A percentile compares a stretch with the other conserved stretches of the same genome.
These are phyloP conservation scores for Cercophora newfieldiana DNA, from an alignment of 495 filamentous ascomycete species.

Conservation along the genomic window DNA sequence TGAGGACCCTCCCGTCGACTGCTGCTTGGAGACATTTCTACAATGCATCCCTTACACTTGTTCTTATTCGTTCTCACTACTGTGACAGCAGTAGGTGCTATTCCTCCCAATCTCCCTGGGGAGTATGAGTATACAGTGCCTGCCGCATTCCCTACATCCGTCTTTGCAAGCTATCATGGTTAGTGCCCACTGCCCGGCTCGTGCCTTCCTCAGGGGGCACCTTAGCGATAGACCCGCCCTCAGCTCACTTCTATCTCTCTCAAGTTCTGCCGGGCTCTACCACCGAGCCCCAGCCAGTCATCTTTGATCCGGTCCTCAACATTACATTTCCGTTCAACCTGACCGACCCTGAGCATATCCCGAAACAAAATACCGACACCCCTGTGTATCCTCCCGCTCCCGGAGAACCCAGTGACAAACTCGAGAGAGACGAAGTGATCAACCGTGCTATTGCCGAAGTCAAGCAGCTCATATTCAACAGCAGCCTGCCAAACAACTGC, in stretches of 20 bases:
- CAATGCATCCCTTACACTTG: not conserved
- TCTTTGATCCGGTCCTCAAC: constrained; percentile 58
- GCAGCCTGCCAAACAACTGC: constrained; percentile 43
- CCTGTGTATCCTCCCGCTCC: constrained; percentile 48
- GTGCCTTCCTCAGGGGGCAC: no score
- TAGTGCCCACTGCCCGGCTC: not conserved
- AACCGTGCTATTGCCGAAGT: constrained; percentile 44
- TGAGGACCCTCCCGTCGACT: not conserved
- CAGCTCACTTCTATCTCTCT: not conserved
- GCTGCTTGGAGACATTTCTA: not conserved
- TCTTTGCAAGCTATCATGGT: constrained; percentile 53
- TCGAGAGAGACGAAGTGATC: constrained; percentile 44
- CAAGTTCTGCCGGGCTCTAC: constrained; percentile 50
- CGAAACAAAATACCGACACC: constrained; percentile 49
- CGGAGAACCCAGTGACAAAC: constrained; percentile 42
- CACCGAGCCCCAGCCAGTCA: constrained; percentile 57
- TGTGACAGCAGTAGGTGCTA: not conserved
- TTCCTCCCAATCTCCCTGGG: constrained; percentile 25
- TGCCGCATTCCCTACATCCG: constrained; percentile 55
- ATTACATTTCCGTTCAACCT: constrained; percentile 58
- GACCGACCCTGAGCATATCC: constrained; percentile 55
- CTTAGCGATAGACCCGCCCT: no score
- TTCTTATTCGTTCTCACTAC: not conserved
- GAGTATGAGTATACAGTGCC: constrained; percentile 48
- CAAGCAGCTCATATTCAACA: constrained; percentile 43